A percentile compares a stretch with the other conserved stretches of the same genome.
Evolutionary conservation across 75 land plant species (phyloP).

Genomic region (Selaginella moellendorffii): DNA sequence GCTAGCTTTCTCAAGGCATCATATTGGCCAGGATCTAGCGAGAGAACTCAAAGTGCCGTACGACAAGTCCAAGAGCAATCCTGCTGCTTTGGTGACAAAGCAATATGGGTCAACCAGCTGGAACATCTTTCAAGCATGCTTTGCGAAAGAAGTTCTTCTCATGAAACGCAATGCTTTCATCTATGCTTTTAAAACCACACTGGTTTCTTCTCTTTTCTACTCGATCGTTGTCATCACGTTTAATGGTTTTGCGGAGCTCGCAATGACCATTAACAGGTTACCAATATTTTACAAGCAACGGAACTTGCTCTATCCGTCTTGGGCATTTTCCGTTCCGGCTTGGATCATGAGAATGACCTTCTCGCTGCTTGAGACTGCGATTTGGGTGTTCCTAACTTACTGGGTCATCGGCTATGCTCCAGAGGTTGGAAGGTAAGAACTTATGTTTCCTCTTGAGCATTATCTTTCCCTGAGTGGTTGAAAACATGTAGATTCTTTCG

Average conservation of each 20-base stretch:
- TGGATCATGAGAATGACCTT: conserved; percentile 5
- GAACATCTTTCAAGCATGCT: conserved; percentile 45
- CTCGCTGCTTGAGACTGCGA: not conserved
- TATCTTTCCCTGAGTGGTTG: not conserved
- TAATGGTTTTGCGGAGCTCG: conserved; percentile 2
- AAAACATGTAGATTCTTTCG: conserved; percentile 1
- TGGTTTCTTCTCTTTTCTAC: conserved; percentile 26
- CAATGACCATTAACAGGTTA: not conserved
- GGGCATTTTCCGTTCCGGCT: not conserved
- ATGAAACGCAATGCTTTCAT: conserved; percentile 46
- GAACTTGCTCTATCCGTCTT: not conserved
- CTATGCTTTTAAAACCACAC: conserved; percentile 55
- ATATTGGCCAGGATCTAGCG: conserved; percentile 24
- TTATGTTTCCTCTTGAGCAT: not conserved
- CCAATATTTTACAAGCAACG: conserved; percentile 7
- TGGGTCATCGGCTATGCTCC: conserved; percentile 1
- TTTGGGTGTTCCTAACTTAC: conserved; percentile 3
- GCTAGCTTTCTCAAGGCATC: conserved; percentile 14
- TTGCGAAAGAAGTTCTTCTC: conserved; percentile 37
- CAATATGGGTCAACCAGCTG: conserved; percentile 36
- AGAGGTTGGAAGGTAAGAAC: conserved; percentile 2
- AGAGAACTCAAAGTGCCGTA: conserved; percentile 23
- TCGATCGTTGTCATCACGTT: not conserved
- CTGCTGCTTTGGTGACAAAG: conserved; percentile 36
- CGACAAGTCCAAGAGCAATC: conserved; percentile 31